Evolutionary conservation across 2,329 filamentous ascomycete genomes (phyloP), one percentile per base, ranked within the genome.

Genomic region (Coleophoma crateriformis): DNA sequence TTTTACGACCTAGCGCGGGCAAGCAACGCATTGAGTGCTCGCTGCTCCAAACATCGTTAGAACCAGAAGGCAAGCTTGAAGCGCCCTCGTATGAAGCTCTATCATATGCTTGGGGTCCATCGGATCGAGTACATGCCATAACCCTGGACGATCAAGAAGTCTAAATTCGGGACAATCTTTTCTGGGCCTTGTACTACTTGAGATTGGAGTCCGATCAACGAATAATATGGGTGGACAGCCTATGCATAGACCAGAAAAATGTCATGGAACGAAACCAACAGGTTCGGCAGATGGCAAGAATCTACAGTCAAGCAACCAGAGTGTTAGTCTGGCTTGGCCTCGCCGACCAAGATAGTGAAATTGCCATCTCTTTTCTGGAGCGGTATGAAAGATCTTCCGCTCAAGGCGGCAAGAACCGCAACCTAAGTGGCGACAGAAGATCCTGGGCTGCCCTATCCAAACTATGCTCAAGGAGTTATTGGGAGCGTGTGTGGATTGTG

Each of bases 221-320:
- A n/a, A 7, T 19, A 34, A n/a, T 55, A 12, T 59, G 53, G 55
- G 54, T 54, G 19, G 57, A 58, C 46, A 53, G 52, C n/a, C 46
- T 60, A 19, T 58, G 57, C 46, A 58, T 60, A 33, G 57, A 61
- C 41, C 58, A 61, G 41, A 27, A 17, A 4, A 51, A 59, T 20
- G 50, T 47, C 22, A 45, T 44, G 2, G 59, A 60, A 48, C 50
- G 53, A 35, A 53, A 52, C 39, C 41, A 51, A 7, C 56, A 59
- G 46, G 58, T 59, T 15, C 46, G 42, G 12, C 52, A 57, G 40
- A 61, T 60, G 58, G 51, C 54, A 22, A 45, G 42, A 5, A 50
- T 60, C 19, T 61, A 55, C 47, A 46, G 40, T 7, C 47, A 52
- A 22, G 58, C 58, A 2, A 19, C 32, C 8, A 35, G 37, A 2